phyloP scores from a whole-genome alignment of 345 rosid species.

The Linum usitatissimum region DNA sequence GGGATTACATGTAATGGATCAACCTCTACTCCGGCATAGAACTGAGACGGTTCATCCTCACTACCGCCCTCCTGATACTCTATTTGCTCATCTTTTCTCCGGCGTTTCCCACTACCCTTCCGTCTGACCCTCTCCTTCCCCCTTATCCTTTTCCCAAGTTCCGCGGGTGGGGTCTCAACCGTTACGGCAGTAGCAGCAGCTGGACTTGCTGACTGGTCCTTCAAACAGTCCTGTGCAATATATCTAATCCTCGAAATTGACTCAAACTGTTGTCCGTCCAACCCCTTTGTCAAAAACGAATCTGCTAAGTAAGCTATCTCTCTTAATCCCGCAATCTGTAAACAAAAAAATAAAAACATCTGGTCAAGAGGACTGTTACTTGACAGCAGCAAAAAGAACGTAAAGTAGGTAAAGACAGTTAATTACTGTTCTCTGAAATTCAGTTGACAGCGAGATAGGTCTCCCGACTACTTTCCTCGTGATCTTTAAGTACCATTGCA shows the following conservation, averaged over 20 bases:
- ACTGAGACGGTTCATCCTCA: constrained; percentile 9
- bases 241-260: constrained; percentile 26
- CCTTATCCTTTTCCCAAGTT: constrained; percentile 57
- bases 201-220: constrained; percentile 20
- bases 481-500: constrained; percentile 64
- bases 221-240: constrained; percentile 28
- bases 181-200: constrained; percentile 7
- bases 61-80: constrained; percentile 28
- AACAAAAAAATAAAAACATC: background rate
- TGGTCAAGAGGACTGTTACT: background rate
- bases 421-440: constrained; percentile 25
- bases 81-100: constrained; percentile 46
- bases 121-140: constrained; percentile 82
- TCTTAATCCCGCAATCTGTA: constrained; percentile 23
- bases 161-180: constrained; percentile 29
- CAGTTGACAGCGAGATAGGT: constrained; percentile 26
- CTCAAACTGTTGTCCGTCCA: constrained; percentile 25
- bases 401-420: background rate
- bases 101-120: constrained; percentile 53
- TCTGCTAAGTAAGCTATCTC: constrained; percentile 23
- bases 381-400: constrained; percentile 1
- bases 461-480: constrained; percentile 50
- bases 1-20: constrained; percentile 15
- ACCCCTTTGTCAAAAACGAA: constrained; percentile 21
- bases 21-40: constrained; percentile 13